phyloP scores from a whole-genome alignment of 2,329 filamentous ascomycete genomes.

The Colletotrichum trifolii region DNA sequence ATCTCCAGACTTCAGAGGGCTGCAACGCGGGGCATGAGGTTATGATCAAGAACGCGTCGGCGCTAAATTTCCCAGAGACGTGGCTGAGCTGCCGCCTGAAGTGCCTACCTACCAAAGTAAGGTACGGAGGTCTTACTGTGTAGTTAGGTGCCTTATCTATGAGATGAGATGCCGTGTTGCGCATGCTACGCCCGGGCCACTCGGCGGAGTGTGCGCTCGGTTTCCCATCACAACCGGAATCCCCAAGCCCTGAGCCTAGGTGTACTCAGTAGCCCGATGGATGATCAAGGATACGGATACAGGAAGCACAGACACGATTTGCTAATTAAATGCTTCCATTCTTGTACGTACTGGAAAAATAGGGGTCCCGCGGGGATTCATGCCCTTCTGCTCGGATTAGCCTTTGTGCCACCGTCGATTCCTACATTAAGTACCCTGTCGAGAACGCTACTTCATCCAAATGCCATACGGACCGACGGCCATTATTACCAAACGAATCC shows the following conservation, averaged over 20 bases:
- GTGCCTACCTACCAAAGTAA: neutral
- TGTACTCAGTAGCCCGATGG: too few relatives aligned
- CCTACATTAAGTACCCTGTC: slow-evolving; percentile 29
- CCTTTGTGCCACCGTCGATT: slow-evolving; percentile 32
- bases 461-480: neutral
- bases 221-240: too few relatives aligned
- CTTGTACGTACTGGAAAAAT: slow-evolving; percentile 1
- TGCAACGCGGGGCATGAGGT: slow-evolving; percentile 1
- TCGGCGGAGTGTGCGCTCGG: too few relatives aligned
- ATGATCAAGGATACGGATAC: too few relatives aligned
- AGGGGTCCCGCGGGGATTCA: slow-evolving; percentile 26
- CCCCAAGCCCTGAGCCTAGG: too few relatives aligned
- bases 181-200: too few relatives aligned
- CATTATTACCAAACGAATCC: neutral
- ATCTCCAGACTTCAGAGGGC: too few relatives aligned
- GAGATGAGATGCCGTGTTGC: too few relatives aligned
- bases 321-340: neutral
- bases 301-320: slow-evolving; percentile 24
- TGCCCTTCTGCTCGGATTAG: slow-evolving; percentile 16
- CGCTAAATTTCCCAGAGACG: slow-evolving; percentile 11
- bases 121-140: neutral
- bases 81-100: slow-evolving; percentile 16
- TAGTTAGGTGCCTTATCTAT: too few relatives aligned
- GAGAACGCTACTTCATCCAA: neutral
- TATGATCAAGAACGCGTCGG: slow-evolving; percentile 1